phyloP scores from a whole-genome alignment of 805 yeast genomes.

The Candida morakotiae region DNA sequence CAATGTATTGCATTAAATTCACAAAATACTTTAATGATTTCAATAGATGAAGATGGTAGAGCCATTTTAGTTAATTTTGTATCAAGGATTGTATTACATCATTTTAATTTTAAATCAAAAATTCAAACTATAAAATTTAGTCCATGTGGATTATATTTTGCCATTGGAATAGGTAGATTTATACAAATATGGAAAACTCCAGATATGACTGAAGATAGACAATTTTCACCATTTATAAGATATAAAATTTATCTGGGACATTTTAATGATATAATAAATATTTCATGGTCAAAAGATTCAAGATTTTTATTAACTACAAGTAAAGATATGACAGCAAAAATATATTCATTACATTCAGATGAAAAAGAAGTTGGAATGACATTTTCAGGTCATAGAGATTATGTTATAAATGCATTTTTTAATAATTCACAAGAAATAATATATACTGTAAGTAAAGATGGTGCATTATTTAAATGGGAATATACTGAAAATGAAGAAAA shows the following conservation, averaged over 20 bases:
- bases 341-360: slow-evolving; percentile 72
- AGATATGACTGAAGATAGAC: slow-evolving; percentile 71
- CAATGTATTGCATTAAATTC: slow-evolving; percentile 75
- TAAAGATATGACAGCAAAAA: slow-evolving; percentile 83
- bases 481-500: slow-evolving; percentile 48
- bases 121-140: slow-evolving; percentile 77
- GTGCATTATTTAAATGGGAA: slow-evolving; percentile 91
- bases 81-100: slow-evolving; percentile 82
- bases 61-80: slow-evolving; percentile 86
- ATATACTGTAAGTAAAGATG: slow-evolving; percentile 90
- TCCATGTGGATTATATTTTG: slow-evolving; percentile 85
- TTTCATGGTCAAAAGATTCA: slow-evolving; percentile 89
- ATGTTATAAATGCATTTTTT: slow-evolving; percentile 84
- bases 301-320: slow-evolving; percentile 83
- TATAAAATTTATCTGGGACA: slow-evolving; percentile 92
- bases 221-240: slow-evolving; percentile 93
- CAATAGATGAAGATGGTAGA: slow-evolving; percentile 89
- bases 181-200: slow-evolving; percentile 95
- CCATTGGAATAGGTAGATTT: slow-evolving; percentile 76
- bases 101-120: slow-evolving; percentile 83
- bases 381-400: slow-evolving; percentile 88
- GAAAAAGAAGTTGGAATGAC: slow-evolving; percentile 73
- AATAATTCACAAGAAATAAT: slow-evolving; percentile 83
- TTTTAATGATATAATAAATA: slow-evolving; percentile 69
- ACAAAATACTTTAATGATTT: slow-evolving; percentile 73